These are phyloP conservation scores for Phanerochaete carnosa DNA, from an alignment of 768 basidiomycete species.

Conservation along the genomic window DNA sequence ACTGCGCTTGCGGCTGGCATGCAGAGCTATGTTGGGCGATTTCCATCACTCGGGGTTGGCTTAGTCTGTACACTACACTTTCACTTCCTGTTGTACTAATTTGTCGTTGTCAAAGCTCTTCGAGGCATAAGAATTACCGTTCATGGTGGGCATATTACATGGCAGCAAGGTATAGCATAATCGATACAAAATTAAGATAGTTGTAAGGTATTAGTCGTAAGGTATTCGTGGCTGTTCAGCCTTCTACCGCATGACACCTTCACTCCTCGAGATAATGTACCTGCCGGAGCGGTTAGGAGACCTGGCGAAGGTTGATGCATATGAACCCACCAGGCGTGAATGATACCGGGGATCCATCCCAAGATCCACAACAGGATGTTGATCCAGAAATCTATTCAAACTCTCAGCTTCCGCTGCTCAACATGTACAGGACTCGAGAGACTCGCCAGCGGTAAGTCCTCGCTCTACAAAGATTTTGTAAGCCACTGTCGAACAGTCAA, in stretches of 20 bases:
- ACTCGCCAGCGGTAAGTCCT: constrained; percentile 22
- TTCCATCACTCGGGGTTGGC: not conserved
- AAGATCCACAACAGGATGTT: constrained; percentile 40
- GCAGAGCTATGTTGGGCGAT: not conserved
- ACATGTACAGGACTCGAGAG: not conserved
- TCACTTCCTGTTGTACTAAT: not conserved
- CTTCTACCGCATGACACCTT: constrained; percentile 24
- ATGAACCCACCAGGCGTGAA: constrained; percentile 37
- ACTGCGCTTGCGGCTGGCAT: not conserved
- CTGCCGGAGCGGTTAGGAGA: constrained; percentile 13
- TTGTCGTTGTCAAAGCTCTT: not conserved
- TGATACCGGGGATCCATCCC: constrained; percentile 42
- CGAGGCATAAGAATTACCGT: not conserved
- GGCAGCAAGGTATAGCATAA: not conserved
- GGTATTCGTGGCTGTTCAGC: not conserved
- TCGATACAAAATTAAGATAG: not conserved
- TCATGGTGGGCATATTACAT: not conserved
- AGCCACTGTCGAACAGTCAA: not conserved
- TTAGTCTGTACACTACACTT: constrained; percentile 4
- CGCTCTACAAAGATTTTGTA: constrained; percentile 19
- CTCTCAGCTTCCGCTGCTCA: not conserved
- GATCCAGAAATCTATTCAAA: constrained; percentile 30
- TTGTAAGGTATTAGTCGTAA: not conserved
- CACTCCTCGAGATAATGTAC: constrained; percentile 29
- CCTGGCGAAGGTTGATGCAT: not conserved